Conservation (phyloP, 2,329 filamentous ascomycete genomes). For the Curvularia verruculosa region DNA sequence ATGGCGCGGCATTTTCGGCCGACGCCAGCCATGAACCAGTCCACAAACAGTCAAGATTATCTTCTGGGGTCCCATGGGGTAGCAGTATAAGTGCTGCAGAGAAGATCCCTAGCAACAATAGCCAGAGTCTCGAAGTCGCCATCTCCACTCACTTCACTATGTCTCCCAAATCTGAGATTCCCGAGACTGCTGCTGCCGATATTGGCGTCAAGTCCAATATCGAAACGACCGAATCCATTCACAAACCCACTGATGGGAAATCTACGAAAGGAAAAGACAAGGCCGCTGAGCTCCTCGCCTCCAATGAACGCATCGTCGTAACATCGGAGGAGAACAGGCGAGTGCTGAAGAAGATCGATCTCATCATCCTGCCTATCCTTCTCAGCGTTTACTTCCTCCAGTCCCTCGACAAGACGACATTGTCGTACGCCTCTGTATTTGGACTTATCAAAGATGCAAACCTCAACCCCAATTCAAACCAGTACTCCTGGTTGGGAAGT, state of each 20-base stretch:
- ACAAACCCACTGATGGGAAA: conserved; percentile 23
- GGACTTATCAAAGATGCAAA: conserved; percentile 65
- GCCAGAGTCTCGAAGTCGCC: not conserved
- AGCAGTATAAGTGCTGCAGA: conserved; percentile 16
- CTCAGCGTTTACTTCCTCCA: conserved; percentile 68
- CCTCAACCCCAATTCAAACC: conserved; percentile 57
- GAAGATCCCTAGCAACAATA: conserved; percentile 13
- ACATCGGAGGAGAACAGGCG: conserved; percentile 60
- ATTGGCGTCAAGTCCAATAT: conserved; percentile 29
- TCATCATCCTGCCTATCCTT: conserved; percentile 60
- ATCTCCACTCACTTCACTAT: conserved; percentile 14
- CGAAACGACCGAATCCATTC: conserved; percentile 36
- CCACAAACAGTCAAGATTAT: conserved; percentile 14
- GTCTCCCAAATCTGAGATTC: conserved; percentile 21
- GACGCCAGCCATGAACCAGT: not conserved
- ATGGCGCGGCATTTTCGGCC: conserved; percentile 22
- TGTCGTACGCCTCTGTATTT: conserved; percentile 68
- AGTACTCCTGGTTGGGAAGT: conserved; percentile 60
- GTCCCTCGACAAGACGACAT: conserved; percentile 66
- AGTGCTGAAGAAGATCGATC: conserved; percentile 59
- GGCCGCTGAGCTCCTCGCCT: conserved; percentile 58
- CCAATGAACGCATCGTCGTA: conserved; percentile 55
- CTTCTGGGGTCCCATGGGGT: conserved; percentile 38
- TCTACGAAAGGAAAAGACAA: conserved; percentile 49
- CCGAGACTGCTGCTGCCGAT: conserved; percentile 10